A percentile compares a stretch with the other conserved stretches of the same genome.
Evolutionary conservation across 2,329 filamentous ascomycete species (phyloP).

Genomic region (Xylariaceae sp.): DNA sequence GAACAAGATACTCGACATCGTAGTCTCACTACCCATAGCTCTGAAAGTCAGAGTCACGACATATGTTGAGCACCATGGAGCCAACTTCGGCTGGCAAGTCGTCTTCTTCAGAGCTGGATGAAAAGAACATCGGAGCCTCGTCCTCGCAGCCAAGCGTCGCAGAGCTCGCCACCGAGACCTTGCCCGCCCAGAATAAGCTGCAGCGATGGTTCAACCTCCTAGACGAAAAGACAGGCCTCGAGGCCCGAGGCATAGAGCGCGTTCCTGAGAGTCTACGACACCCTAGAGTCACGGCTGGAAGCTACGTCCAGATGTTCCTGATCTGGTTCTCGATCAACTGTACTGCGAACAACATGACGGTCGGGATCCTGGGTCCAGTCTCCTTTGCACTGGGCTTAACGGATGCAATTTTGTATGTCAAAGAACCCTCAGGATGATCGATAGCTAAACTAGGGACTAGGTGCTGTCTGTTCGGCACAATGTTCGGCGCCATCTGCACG

Average conservation of each 20-base stretch:
- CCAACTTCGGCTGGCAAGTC: too few species aligned
- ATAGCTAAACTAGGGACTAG: conserved; percentile 11
- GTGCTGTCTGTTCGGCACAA: conserved; percentile 22
- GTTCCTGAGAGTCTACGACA: conserved; percentile 34
- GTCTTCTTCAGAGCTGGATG: too few species aligned
- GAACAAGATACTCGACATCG: too few species aligned
- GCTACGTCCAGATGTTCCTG: conserved; percentile 6
- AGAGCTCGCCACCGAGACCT: background rate
- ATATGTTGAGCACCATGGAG: too few species aligned
- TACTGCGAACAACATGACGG: conserved; percentile 37
- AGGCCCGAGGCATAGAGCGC: conserved; percentile 36
- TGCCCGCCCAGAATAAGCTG: background rate
- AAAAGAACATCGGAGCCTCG: background rate
- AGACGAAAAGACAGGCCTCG: conserved; percentile 18
- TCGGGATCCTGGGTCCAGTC: conserved; percentile 26
- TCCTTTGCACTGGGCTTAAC: conserved; percentile 25
- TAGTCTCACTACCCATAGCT: too few species aligned
- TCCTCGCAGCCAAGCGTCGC: background rate
- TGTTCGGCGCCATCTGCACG: conserved; percentile 21
- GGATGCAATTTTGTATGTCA: background rate
- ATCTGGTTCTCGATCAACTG: conserved; percentile 43
- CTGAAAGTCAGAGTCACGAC: too few species aligned
- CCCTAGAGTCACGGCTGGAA: conserved; percentile 20
- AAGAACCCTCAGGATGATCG: background rate
- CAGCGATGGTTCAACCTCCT: conserved; percentile 1